Conservation (phyloP, 352 stramenopile genomes). For the Paralagenidium karlingii region DNA sequence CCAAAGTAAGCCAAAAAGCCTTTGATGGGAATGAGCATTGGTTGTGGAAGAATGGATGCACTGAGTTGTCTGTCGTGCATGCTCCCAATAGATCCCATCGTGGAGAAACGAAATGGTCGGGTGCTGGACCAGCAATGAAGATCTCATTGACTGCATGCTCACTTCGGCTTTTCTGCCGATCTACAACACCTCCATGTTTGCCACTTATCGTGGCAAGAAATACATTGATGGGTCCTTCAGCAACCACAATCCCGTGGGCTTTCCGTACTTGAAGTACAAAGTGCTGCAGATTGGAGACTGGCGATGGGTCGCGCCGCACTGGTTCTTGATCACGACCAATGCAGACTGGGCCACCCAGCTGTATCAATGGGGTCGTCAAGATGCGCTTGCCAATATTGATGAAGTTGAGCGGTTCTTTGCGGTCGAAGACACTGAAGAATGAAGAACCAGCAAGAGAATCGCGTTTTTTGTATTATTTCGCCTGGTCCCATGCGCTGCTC, state of each 20-base stretch:
- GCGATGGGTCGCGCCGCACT: slow-evolving; percentile 64
- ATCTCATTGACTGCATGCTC: slow-evolving; percentile 75
- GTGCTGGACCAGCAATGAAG: slow-evolving; percentile 58
- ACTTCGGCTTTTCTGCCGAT: slow-evolving; percentile 57
- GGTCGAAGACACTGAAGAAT: slow-evolving; percentile 5
- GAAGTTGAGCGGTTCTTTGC: slow-evolving; percentile 52
- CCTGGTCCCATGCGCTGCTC: too few species aligned
- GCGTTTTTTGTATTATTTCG: too few species aligned
- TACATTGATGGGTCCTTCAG: slow-evolving; percentile 65
- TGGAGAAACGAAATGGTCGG: slow-evolving; percentile 63
- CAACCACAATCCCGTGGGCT: slow-evolving; percentile 50
- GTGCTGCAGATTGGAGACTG: slow-evolving; percentile 80
- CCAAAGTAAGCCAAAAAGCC: slow-evolving; percentile 14
- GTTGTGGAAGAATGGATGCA: background rate
- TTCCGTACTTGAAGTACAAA: slow-evolving; percentile 41
- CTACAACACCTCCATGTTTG: slow-evolving; percentile 54
- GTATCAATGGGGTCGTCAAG: slow-evolving; percentile 66
- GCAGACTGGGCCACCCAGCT: slow-evolving; percentile 57
- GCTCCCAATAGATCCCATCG: slow-evolving; percentile 18
- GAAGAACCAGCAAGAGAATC: background rate
- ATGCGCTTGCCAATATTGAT: slow-evolving; percentile 48
- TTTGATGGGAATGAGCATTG: background rate
- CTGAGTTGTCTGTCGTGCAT: background rate
- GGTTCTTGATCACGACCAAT: slow-evolving; percentile 64
- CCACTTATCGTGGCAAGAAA: slow-evolving; percentile 49